Evolutionary conservation across 768 basidiomycete genomes (phyloP).

Genomic region (Myochromella boudieri): DNA sequence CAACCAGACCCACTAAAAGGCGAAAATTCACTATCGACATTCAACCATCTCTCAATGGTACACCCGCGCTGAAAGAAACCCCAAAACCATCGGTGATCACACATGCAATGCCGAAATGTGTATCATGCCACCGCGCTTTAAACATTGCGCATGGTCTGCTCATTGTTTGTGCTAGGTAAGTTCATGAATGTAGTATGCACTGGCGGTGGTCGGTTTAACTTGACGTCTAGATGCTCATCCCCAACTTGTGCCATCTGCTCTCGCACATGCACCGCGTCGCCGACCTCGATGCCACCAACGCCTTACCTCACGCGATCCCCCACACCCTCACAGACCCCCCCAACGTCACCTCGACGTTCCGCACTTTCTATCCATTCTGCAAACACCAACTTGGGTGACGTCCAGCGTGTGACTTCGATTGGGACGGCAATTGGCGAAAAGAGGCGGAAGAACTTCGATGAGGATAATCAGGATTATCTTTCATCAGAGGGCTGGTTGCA

Average conservation of each 20-base stretch:
- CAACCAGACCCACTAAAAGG: conserved; percentile 27
- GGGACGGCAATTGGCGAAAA: conserved; percentile 12
- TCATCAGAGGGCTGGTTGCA: conserved; percentile 4
- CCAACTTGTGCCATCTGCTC: conserved; percentile 45
- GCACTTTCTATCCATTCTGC: conserved; percentile 28
- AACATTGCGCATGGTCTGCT: conserved; percentile 19
- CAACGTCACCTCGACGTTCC: conserved; percentile 26
- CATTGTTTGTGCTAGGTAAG: conserved; percentile 27
- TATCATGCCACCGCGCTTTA: conserved; percentile 28
- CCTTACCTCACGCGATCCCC: conserved; percentile 39
- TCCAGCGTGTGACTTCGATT: neutral
- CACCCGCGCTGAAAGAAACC: conserved; percentile 2
- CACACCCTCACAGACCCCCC: conserved; percentile 30
- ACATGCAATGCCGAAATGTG: conserved; percentile 16
- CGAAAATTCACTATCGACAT: conserved; percentile 20
- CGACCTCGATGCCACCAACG: conserved; percentile 35
- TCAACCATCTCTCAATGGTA: neutral
- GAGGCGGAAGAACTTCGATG: conserved; percentile 14
- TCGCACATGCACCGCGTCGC: conserved; percentile 39
- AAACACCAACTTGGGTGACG: conserved; percentile 24
- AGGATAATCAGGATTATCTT: conserved; percentile 16
- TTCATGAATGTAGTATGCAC: too few species aligned
- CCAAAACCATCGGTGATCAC: conserved; percentile 1
- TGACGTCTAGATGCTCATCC: conserved; percentile 38
- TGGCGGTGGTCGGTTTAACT: too few species aligned